These are phyloP conservation scores for Skeletonema grethae DNA, from an alignment of 108 stramenopile genomes.

Conservation along the genomic window DNA sequence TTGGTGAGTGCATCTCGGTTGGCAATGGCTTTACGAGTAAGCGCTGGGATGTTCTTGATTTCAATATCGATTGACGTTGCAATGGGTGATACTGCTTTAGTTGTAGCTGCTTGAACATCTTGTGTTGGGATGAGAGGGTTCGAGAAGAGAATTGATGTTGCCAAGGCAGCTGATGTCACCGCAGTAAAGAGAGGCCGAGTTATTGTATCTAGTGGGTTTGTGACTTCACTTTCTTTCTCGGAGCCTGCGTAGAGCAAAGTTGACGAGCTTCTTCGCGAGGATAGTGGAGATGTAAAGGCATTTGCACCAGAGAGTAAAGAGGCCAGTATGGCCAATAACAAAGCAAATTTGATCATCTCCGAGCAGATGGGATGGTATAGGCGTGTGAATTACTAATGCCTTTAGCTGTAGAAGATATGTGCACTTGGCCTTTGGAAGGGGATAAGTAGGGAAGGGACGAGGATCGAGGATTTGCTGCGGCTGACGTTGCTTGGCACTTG, in stretches of 20 bases:
- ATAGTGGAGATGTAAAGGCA: conserved; percentile 3
- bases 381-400: no score
- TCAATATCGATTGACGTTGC: conserved; percentile 42
- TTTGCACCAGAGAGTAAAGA: not conserved
- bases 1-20: conserved; percentile 32
- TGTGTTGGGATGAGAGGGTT: conserved; percentile 16
- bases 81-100: not conserved
- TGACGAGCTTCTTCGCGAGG: not conserved
- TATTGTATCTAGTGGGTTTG: not conserved
- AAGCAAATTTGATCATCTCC: not conserved
- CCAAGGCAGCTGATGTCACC: conserved; percentile 15
- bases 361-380: not conserved
- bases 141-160: conserved; percentile 32
- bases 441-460: no score
- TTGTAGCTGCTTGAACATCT: conserved; percentile 8
- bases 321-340: not conserved
- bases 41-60: conserved; percentile 19
- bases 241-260: not conserved
- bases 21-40: conserved; percentile 38
- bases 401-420: no score
- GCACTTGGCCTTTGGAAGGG: no score
- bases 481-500: no score
- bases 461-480: no score
- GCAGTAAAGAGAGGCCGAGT: conserved; percentile 19
- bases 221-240: not conserved